Conservation (phyloP, 306 rosid species). For the Prosopis cineraria region DNA sequence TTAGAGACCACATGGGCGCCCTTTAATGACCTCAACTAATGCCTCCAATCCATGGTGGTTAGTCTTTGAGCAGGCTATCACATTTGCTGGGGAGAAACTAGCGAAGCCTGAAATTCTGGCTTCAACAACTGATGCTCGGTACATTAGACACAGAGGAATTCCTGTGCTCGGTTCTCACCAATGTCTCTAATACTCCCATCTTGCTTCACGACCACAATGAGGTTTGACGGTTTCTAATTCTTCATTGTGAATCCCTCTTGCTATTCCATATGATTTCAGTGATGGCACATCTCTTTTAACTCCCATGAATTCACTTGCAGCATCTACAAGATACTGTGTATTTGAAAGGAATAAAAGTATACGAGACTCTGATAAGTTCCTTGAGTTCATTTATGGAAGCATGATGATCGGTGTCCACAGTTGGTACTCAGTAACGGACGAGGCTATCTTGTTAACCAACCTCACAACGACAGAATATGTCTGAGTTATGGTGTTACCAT, state of each 20-base stretch:
- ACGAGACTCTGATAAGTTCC: conserved; percentile 81
- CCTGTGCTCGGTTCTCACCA: conserved; percentile 92
- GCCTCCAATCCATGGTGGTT: conserved; percentile 95
- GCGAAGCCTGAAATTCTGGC: conserved; percentile 80
- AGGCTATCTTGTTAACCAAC: background rate
- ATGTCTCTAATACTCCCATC: conserved; percentile 81
- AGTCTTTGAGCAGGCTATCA: conserved; percentile 68
- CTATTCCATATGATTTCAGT: background rate
- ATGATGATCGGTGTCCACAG: conserved; percentile 31
- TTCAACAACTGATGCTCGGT: conserved; percentile 83
- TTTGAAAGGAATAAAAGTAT: conserved; percentile 78
- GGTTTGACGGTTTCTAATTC: conserved; percentile 44
- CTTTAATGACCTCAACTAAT: conserved; percentile 63
- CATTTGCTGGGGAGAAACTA: conserved; percentile 75
- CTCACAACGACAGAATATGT: background rate
- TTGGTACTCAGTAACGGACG: conserved; percentile 5
- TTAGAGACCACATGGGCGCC: conserved; percentile 63
- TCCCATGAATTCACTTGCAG: conserved; percentile 48
- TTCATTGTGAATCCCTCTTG: background rate
- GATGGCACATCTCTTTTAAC: background rate
- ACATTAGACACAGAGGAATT: conserved; percentile 69
- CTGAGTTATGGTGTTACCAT: background rate
- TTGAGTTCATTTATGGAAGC: conserved; percentile 61
- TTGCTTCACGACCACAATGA: conserved; percentile 94
- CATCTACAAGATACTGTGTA: conserved; percentile 70